Conservation (phyloP, 139 green algal genomes). For the Ettlia oleoabundans region DNA sequence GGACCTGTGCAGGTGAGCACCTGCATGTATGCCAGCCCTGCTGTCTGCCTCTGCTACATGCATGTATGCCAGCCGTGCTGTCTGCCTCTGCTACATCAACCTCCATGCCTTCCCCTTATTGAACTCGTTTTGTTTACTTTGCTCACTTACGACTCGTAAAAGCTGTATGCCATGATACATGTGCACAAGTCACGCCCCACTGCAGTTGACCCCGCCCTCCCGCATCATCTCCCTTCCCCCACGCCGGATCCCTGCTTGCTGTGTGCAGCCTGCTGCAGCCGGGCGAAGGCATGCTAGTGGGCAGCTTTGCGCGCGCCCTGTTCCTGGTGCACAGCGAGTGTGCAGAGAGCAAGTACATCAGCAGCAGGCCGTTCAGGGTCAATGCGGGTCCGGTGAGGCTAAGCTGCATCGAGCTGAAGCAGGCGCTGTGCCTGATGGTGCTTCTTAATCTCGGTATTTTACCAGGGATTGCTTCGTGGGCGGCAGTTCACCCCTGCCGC, state of each 20-base stretch:
- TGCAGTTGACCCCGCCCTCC: not conserved
- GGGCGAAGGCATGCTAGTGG: constrained; percentile 91
- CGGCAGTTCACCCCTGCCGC: too few species aligned
- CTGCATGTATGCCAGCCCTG: not conserved
- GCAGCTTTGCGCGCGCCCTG: constrained; percentile 83
- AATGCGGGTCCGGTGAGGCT: constrained; percentile 85
- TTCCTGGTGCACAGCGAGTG: constrained; percentile 92
- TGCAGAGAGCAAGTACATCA: constrained; percentile 81
- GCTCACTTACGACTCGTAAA: too few species aligned
- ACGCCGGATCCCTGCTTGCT: not conserved
- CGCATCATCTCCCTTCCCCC: not conserved
- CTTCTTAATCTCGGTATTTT: too few species aligned
- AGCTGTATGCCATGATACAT: too few species aligned
- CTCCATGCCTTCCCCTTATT: too few species aligned
- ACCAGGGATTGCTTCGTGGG: too few species aligned
- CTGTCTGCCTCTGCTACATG: too few species aligned
- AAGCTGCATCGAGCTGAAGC: too few species aligned
- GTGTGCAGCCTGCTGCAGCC: constrained; percentile 69
- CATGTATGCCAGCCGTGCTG: not conserved
- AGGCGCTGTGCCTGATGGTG: too few species aligned
- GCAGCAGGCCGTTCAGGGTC: constrained; percentile 87
- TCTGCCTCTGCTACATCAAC: too few species aligned
- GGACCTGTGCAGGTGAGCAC: constrained; percentile 58
- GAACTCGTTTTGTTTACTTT: too few species aligned
- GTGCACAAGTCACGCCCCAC: too few species aligned